Evolutionary conservation across 352 stramenopile genomes (phyloP).

Genomic region (Phytophthora quininea): DNA sequence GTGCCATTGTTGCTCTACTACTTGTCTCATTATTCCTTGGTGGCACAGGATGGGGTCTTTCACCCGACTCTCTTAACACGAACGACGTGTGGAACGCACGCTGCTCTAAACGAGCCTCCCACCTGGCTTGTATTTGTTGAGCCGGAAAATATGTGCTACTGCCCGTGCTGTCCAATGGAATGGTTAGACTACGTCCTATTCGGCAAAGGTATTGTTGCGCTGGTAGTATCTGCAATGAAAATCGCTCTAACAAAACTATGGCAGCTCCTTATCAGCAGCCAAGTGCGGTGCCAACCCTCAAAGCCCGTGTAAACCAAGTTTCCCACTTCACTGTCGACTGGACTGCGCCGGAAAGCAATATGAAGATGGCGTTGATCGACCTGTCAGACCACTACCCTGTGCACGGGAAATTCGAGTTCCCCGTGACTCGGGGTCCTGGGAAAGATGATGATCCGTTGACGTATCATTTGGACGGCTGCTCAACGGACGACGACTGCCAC

Average conservation of each 20-base stretch:
- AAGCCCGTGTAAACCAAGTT: slow-evolving; percentile 65
- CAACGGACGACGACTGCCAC: slow-evolving; percentile 69
- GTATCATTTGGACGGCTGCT: slow-evolving; percentile 81
- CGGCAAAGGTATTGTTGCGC: slow-evolving; percentile 47
- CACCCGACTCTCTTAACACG: slow-evolving; percentile 57
- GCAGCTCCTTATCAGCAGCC: slow-evolving; percentile 79
- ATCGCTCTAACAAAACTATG: background rate
- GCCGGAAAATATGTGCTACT: slow-evolving; percentile 70
- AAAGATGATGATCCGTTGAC: slow-evolving; percentile 58
- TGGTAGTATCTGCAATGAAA: background rate
- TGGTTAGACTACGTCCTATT: slow-evolving; percentile 88
- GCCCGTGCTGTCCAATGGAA: slow-evolving; percentile 77
- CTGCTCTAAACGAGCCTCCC: slow-evolving; percentile 9
- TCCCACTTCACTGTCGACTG: slow-evolving; percentile 65
- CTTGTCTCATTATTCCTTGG: background rate
- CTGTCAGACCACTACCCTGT: slow-evolving; percentile 85
- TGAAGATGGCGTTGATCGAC: slow-evolving; percentile 66
- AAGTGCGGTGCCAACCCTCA: slow-evolving; percentile 48
- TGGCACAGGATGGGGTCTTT: slow-evolving; percentile 59
- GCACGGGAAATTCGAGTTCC: slow-evolving; percentile 70
- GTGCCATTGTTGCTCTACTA: background rate
- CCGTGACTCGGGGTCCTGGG: slow-evolving; percentile 43
- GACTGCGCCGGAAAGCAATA: slow-evolving; percentile 58
- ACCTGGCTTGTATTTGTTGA: slow-evolving; percentile 45
- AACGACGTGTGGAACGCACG: slow-evolving; percentile 49